These are phyloP conservation scores for Cucumis melo DNA, from an alignment of 306 rosid species.

Conservation along the genomic window DNA sequence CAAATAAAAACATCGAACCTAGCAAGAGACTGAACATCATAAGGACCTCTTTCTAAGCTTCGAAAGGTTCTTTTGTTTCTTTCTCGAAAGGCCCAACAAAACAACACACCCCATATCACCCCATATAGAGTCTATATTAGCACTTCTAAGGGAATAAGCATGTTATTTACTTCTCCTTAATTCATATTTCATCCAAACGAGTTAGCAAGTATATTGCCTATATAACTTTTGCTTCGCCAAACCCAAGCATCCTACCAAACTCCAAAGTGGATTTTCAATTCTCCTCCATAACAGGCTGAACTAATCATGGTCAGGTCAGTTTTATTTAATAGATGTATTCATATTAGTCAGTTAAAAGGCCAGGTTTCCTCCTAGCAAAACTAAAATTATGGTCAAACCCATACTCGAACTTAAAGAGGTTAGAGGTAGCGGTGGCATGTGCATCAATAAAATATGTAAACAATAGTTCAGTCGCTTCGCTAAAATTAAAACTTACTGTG, in stretches of 20 bases:
- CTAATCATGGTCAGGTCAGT: not conserved
- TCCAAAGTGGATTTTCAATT: not conserved
- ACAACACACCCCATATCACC: not conserved
- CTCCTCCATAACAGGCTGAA: not conserved
- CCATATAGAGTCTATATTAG: not conserved
- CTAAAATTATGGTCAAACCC: not conserved
- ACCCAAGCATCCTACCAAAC: not conserved
- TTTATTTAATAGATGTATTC: not conserved
- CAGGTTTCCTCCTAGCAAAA: not conserved
- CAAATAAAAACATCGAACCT: no score
- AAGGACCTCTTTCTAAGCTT: no score
- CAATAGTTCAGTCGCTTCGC: not conserved
- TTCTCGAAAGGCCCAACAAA: no score
- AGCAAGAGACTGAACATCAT: no score
- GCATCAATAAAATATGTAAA: not conserved
- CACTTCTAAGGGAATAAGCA: not conserved
- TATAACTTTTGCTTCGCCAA: not conserved
- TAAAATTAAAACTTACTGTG: not conserved
- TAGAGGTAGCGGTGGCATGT: not conserved
- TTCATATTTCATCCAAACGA: not conserved
- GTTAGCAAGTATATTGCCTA: not conserved
- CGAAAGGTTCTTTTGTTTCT: no score
- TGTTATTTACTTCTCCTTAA: not conserved
- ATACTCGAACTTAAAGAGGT: not conserved
- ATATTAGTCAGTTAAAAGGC: not conserved